These are phyloP conservation scores for Fusarium pininemorale DNA, from an alignment of 2,329 filamentous ascomycete genomes.

Conservation along the genomic window DNA sequence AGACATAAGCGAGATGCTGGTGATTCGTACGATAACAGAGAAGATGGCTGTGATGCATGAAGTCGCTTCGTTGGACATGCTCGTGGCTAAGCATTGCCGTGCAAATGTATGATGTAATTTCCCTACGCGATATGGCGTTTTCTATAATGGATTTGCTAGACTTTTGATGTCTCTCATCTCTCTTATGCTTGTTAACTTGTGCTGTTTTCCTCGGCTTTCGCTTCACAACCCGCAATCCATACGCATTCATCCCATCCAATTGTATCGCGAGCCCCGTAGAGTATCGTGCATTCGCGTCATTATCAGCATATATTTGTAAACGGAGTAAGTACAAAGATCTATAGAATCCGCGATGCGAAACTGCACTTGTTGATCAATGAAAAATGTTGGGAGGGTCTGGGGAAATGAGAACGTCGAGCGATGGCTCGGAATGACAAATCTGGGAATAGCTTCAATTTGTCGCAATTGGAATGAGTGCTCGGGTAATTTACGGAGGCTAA, in stretches of 20 bases:
- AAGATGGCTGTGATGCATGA: not conserved
- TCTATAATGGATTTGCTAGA: rapidly evolving
- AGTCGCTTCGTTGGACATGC: not conserved
- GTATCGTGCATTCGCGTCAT: not conserved
- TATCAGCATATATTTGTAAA: rapidly evolving
- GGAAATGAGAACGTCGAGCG: too few species aligned
- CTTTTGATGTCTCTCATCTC: rapidly evolving
- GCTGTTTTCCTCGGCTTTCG: rapidly evolving
- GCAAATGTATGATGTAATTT: not conserved
- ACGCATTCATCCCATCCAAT: rapidly evolving
- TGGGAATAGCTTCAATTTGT: not conserved
- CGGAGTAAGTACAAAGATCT: rapidly evolving
- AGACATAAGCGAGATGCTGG: not conserved
- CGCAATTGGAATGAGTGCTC: rapidly evolving
- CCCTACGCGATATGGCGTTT: too few species aligned
- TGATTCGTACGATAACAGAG: rapidly evolving
- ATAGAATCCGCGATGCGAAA: rapidly evolving
- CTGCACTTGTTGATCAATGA: rapidly evolving
- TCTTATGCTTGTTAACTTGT: rapidly evolving
- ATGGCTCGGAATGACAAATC: too few species aligned
- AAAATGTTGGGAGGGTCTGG: rapidly evolving
- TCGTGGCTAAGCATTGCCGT: rapidly evolving
- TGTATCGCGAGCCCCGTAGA: too few species aligned
- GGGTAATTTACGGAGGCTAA: not conserved
- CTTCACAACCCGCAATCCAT: too few species aligned